A percentile compares a stretch with the other conserved stretches of the same genome.
phyloP scores from a whole-genome alignment of 1,284 basidiomycete species.

The Mycosarcoma mackinlayi region DNA sequence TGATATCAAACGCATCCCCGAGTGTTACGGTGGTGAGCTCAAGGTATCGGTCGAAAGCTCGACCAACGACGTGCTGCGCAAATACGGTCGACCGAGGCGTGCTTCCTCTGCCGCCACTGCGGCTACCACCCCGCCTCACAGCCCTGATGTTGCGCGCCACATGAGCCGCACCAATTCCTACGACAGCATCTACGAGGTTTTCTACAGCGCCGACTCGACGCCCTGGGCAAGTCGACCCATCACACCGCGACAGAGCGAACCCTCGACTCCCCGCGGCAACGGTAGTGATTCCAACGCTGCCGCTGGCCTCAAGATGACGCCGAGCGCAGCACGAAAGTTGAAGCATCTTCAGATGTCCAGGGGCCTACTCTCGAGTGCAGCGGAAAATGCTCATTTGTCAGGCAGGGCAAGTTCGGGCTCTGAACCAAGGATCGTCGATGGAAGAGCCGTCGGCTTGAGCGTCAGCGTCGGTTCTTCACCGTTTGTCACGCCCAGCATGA shows the following conservation, averaged over 20 bases:
- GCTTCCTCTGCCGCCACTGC: constrained; percentile 7
- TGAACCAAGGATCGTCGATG: constrained; percentile 29
- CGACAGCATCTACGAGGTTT: constrained; percentile 64
- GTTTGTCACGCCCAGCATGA: constrained; percentile 35
- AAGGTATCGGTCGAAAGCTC: constrained; percentile 44
- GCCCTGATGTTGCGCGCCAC: constrained; percentile 5
- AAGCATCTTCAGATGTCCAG: constrained; percentile 55
- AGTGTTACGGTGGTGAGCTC: constrained; percentile 57
- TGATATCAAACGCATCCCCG: constrained; percentile 72
- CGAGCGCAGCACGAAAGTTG: constrained; percentile 53
- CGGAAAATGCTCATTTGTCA: constrained; percentile 20
- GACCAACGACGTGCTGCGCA: constrained; percentile 61
- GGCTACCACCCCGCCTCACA: constrained; percentile 11
- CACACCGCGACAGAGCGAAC: constrained; percentile 52
- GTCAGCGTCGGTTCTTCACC: constrained; percentile 24
- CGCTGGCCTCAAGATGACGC: constrained; percentile 41
- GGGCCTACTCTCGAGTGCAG: constrained; percentile 36
- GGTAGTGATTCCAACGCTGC: background rate
- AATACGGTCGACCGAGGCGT: constrained; percentile 42
- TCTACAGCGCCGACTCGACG: constrained; percentile 51
- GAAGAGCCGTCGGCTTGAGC: constrained; percentile 33
- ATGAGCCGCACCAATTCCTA: constrained; percentile 50
- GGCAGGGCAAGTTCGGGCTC: constrained; percentile 12
- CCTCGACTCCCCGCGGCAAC: constrained; percentile 30
- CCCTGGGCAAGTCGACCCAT: constrained; percentile 47